Conservation (phyloP, 2,329 filamentous ascomycete genomes). For the Neofusicoccum sp. region DNA sequence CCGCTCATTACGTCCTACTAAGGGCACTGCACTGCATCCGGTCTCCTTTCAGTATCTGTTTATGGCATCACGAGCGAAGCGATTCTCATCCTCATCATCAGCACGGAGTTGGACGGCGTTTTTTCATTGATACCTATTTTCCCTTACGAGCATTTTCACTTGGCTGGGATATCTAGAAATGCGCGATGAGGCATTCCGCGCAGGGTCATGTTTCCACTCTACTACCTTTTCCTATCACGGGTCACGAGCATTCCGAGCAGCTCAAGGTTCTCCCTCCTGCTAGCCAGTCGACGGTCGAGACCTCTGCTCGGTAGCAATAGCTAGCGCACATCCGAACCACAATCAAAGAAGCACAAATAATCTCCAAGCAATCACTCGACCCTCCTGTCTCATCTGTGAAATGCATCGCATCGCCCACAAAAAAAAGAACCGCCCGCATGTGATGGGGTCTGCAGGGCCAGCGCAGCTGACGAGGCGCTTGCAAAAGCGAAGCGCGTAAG, state of each 20-base stretch:
- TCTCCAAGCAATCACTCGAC: not conserved
- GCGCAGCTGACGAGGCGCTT: slow-evolving; percentile 4
- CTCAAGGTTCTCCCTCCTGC: slow-evolving; percentile 10
- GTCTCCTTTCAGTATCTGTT: slow-evolving; percentile 1
- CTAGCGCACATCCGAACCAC: not conserved
- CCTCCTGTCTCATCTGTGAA: not conserved
- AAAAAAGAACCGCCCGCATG: not conserved
- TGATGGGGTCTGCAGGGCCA: slow-evolving; percentile 10
- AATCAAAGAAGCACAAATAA: slow-evolving; percentile 8
- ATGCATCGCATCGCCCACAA: slow-evolving; percentile 1
- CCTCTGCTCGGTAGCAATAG: slow-evolving; percentile 1
- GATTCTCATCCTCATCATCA: slow-evolving; percentile 1
- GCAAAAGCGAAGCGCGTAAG: slow-evolving; percentile 8
- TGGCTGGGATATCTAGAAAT: slow-evolving; percentile 11
- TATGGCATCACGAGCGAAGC: slow-evolving; percentile 14
- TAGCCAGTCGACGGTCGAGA: slow-evolving; percentile 11
- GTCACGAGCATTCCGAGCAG: not conserved
- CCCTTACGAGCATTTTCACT: slow-evolving; percentile 9
- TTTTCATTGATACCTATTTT: slow-evolving; percentile 15
- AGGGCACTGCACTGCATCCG: slow-evolving; percentile 17
- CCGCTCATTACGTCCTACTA: slow-evolving; percentile 43
- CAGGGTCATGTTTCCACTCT: slow-evolving; percentile 14
- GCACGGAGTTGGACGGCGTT: slow-evolving; percentile 9
- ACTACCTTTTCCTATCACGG: not conserved
- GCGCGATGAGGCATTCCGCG: slow-evolving; percentile 10